Percentiles rank a stretch among this genome's conserved stretches.
Conservation (phyloP, 1,284 basidiomycete genomes). For the Cryptococcus sp. region DNA sequence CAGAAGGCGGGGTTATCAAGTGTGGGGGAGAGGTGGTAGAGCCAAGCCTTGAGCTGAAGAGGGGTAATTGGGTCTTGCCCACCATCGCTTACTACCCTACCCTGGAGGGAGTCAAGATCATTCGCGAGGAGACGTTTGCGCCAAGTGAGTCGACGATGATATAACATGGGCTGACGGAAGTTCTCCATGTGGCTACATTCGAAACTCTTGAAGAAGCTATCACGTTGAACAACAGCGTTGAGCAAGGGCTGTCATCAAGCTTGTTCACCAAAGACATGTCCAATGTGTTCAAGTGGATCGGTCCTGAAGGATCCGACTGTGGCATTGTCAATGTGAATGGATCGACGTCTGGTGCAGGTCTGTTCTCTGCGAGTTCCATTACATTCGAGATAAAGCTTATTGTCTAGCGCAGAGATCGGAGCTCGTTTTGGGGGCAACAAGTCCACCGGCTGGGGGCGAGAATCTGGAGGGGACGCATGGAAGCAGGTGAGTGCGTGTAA, state of each 20-base stretch:
- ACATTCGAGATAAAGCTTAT: too few species aligned
- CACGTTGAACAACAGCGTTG: slow-evolving; percentile 82
- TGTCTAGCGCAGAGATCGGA: slow-evolving; percentile 66
- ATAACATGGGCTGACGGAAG: neutral
- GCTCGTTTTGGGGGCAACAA: slow-evolving; percentile 89
- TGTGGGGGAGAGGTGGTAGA: slow-evolving; percentile 63
- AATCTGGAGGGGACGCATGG: slow-evolving; percentile 91
- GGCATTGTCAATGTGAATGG: slow-evolving; percentile 78
- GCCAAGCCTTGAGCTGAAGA: slow-evolving; percentile 52
- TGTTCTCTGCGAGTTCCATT: too few species aligned
- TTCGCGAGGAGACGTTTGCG: slow-evolving; percentile 83
- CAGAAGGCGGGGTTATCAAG: slow-evolving; percentile 69
- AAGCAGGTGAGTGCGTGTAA: slow-evolving; percentile 59
- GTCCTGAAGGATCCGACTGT: slow-evolving; percentile 73
- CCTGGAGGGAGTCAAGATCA: slow-evolving; percentile 58
- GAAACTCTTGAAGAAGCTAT: slow-evolving; percentile 84
- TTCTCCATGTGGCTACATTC: slow-evolving; percentile 81
- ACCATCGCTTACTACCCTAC: slow-evolving; percentile 62
- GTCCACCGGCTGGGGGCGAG: slow-evolving; percentile 73
- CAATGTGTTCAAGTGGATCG: slow-evolving; percentile 80
- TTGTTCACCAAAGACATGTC: slow-evolving; percentile 81
- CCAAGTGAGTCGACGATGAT: slow-evolving; percentile 55
- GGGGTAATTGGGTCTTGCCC: slow-evolving; percentile 80
- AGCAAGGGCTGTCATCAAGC: slow-evolving; percentile 79
- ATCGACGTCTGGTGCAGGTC: slow-evolving; percentile 71